phyloP scores from a whole-genome alignment of 768 basidiomycete species.

The Dacryopinax primogenitus region DNA sequence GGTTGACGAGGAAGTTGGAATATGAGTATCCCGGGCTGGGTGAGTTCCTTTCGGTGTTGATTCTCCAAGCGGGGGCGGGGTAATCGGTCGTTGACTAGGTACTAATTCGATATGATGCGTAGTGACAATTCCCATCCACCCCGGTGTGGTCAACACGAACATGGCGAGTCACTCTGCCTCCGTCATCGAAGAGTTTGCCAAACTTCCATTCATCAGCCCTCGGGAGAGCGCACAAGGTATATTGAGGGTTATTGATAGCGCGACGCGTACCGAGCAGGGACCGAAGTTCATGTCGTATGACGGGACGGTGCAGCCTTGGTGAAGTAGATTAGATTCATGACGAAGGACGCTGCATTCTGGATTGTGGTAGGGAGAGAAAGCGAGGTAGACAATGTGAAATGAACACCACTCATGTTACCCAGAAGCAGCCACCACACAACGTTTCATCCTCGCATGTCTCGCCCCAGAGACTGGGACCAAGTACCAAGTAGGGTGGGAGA shows the following conservation, averaged over 20 bases:
- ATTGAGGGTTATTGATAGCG: not conserved
- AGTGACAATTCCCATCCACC: not conserved
- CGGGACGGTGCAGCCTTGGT: not conserved
- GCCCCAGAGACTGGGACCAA: too few relatives aligned
- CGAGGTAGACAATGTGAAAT: too few relatives aligned
- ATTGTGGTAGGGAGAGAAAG: too few relatives aligned
- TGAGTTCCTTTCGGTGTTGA: not conserved
- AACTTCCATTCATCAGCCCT: not conserved
- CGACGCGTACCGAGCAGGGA: not conserved
- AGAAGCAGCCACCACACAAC: too few relatives aligned
- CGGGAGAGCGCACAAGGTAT: not conserved
- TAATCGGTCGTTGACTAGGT: not conserved
- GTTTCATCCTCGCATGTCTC: too few relatives aligned
- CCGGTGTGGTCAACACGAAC: not conserved
- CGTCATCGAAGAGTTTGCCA: not conserved
- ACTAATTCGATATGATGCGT: too few relatives aligned
- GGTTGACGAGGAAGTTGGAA: slow-evolving; percentile 10
- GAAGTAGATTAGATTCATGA: too few relatives aligned
- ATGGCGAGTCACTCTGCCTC: not conserved
- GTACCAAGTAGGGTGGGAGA: too few relatives aligned
- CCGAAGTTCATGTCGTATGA: not conserved
- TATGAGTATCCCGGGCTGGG: slow-evolving; percentile 3
- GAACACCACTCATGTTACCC: too few relatives aligned
- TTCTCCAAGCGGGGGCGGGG: not conserved
- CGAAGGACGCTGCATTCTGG: too few relatives aligned